Evolutionary conservation across 2,329 filamentous ascomycete genomes (phyloP), one percentile per base, ranked within the genome.

Genomic region (Epichloe amarillans): DNA sequence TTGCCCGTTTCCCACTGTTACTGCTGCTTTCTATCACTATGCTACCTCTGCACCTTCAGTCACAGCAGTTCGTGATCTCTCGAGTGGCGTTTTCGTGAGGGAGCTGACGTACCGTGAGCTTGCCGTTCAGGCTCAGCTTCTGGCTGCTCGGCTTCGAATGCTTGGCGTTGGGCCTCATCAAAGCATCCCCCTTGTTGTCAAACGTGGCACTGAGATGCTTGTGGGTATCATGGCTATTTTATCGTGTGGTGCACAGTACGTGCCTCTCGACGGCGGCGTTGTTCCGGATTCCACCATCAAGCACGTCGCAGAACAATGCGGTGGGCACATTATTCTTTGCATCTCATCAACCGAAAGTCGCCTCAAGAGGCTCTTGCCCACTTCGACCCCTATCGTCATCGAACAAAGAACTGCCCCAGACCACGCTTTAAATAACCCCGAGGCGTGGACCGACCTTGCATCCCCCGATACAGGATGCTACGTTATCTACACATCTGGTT

Each of bases 171-270:
- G 58, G 37, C 69, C 70, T 23, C 64, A 67, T 5, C 71, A 77
- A 55, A 66, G 73, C 38, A 67, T 80, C 5, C 74, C 73, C 73
- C 66, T 80, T 26, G 69, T 80, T n/a, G 72, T 74, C 51, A 73
- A 73, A 52, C 69, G 77, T 14, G 73, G 75, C 39, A 62, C 77
- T 46, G 75, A 77, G 55, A 78, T 81, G 75, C 63, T 80, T 6
- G 68, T 79, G 47, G 76, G 73, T 19, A 79, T 80, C 46, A 66
- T 77, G 50, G 77, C 75, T 2, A 67, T 80, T 17, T 63, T 82
- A 36, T 76, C 76, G 51, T 72, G 72, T 46, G 77, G 77, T 19
- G 77, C 72, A 14, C 77, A 82, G 55, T 82, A 82, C 57, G 69
- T 80, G 5, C 78, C 78, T 3, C 67, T 82, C 2, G 79, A 82